Percentiles rank a stretch among this genome's conserved stretches.
These are phyloP conservation scores for Mycena metata DNA, from an alignment of 768 basidiomycete genomes.

Conservation along the genomic window DNA sequence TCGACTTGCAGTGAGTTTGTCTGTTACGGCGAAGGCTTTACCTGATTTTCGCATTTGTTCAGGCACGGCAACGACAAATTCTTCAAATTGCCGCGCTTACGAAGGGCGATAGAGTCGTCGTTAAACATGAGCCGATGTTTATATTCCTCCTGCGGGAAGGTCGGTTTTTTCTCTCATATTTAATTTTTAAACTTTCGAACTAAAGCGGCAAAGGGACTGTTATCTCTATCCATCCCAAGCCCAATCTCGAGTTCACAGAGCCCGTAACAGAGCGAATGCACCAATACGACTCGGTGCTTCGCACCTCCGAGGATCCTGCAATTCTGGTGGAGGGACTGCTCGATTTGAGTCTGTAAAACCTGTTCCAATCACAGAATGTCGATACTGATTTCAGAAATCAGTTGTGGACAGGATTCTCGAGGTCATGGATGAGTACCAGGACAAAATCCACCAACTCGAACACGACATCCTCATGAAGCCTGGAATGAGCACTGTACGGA, in stretches of 20 bases:
- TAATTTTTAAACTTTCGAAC: slow-evolving; percentile 4
- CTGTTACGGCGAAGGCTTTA: not conserved
- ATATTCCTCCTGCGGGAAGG: slow-evolving; percentile 79
- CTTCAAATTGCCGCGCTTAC: slow-evolving; percentile 54
- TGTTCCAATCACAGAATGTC: not conserved
- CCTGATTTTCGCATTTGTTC: slow-evolving; percentile 13
- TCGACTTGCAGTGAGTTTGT: slow-evolving; percentile 22
- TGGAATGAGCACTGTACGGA: slow-evolving; percentile 70
- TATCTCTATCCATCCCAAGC: slow-evolving; percentile 67
- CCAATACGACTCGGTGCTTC: slow-evolving; percentile 70
- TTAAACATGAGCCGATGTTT: slow-evolving; percentile 70
- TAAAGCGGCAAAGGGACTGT: slow-evolving; percentile 63
- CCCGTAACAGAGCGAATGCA: slow-evolving; percentile 72
- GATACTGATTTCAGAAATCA: slow-evolving; percentile 40
- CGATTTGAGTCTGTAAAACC: slow-evolving; percentile 60
- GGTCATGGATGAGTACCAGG: slow-evolving; percentile 77
- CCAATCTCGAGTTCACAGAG: slow-evolving; percentile 61
- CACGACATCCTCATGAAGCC: slow-evolving; percentile 70
- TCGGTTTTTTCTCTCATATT: not conserved
- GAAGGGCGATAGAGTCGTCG: slow-evolving; percentile 69
- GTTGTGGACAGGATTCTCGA: slow-evolving; percentile 79
- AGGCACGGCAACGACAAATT: slow-evolving; percentile 37
- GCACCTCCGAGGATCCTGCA: slow-evolving; percentile 75
- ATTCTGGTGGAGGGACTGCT: slow-evolving; percentile 78
- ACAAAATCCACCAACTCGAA: slow-evolving; percentile 73